Percentiles rank a stretch among this genome's conserved stretches.
Evolutionary conservation across 1,139 yeast genomes (phyloP).

Genomic region (Meyerozyma elateridarum): DNA sequence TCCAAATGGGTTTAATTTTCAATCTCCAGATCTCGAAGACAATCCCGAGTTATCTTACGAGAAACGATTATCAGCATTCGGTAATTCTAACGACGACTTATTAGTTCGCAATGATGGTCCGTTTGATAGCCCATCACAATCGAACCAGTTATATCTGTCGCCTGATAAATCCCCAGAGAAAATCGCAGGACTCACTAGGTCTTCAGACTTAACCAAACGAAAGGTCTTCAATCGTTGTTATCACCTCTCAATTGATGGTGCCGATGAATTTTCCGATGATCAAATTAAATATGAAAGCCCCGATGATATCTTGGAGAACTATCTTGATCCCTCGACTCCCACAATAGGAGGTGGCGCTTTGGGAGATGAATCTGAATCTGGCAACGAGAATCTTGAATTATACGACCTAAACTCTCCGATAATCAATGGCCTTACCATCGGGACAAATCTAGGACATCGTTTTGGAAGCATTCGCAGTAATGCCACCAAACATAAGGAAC

Average conservation of each 20-base stretch:
- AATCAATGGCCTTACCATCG: slow-evolving; percentile 35
- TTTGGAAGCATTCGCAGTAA: slow-evolving; percentile 6
- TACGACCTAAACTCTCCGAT: slow-evolving; percentile 33
- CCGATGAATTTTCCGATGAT: background rate
- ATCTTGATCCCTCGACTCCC: slow-evolving; percentile 19
- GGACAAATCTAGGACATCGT: slow-evolving; percentile 24
- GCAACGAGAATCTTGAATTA: slow-evolving; percentile 17
- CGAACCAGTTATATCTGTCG: too few species aligned
- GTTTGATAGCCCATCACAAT: slow-evolving; percentile 1
- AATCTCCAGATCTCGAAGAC: too few species aligned
- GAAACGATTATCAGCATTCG: background rate
- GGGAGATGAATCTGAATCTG: slow-evolving; percentile 11
- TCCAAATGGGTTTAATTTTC: too few species aligned
- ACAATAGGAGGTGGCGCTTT: slow-evolving; percentile 5
- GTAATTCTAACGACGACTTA: slow-evolving; percentile 4
- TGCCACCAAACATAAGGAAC: slow-evolving; percentile 5
- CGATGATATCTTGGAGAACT: slow-evolving; percentile 33
- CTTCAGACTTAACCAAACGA: background rate
- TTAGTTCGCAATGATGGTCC: background rate
- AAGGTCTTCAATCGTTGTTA: slow-evolving; percentile 2
- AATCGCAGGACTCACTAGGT: slow-evolving; percentile 1
- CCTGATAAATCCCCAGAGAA: slow-evolving; percentile 4
- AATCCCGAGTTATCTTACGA: too few species aligned
- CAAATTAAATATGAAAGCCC: slow-evolving; percentile 12
- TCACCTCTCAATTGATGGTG: slow-evolving; percentile 3